phyloP scores from a whole-genome alignment of 2,329 filamentous ascomycete genomes.

The Alternaria brassicae region DNA sequence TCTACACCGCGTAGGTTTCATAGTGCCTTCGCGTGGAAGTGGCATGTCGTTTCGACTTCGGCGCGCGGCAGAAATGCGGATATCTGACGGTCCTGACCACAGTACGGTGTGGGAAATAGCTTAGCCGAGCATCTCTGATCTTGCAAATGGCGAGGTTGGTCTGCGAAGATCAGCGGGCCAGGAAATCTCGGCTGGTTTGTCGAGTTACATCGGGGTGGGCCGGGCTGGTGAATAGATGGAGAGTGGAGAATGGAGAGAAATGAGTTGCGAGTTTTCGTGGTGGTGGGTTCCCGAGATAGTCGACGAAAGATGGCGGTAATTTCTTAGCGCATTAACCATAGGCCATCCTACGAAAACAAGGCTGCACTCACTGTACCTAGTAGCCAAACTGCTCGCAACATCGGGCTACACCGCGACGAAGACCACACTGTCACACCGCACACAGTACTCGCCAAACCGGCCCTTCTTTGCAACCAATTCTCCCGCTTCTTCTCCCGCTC shows the following conservation, averaged over 20 bases:
- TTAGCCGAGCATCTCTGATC: background rate
- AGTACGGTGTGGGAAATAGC: background rate
- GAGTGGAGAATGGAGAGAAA: background rate
- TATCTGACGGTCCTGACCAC: background rate
- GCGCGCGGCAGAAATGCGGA: constrained; percentile 5
- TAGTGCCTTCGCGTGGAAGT: constrained; percentile 3
- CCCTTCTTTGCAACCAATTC: constrained; percentile 2
- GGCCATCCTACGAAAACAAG: background rate
- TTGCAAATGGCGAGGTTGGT: background rate
- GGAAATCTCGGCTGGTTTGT: background rate
- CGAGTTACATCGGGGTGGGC: background rate
- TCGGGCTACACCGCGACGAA: background rate
- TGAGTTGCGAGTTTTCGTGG: background rate
- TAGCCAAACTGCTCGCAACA: background rate
- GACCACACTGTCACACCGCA: too few relatives aligned
- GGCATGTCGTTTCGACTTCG: constrained; percentile 2
- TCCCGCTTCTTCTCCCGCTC: background rate
- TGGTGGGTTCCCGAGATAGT: background rate
- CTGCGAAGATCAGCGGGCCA: background rate
- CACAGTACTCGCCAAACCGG: background rate
- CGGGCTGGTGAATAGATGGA: background rate
- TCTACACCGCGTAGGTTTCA: background rate
- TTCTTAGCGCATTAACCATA: background rate
- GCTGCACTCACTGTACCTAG: background rate
- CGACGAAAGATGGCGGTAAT: background rate